Conservation (phyloP, 352 stramenopile genomes). For the Globisporangium alternatum region DNA sequence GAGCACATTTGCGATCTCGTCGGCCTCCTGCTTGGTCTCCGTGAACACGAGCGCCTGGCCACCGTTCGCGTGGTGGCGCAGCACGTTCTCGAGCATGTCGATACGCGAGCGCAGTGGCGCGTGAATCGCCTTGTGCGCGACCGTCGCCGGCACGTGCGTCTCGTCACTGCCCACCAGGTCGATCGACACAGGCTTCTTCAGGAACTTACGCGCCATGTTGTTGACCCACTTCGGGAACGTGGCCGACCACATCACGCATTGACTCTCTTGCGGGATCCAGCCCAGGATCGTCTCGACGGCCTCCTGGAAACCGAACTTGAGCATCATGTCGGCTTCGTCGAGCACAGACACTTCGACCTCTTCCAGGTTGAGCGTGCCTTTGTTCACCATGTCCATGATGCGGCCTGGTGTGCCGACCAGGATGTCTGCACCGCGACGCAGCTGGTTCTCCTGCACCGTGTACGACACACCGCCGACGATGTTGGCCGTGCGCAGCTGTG, state of each 20-base stretch:
- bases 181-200: slow-evolving; percentile 91
- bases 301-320: slow-evolving; percentile 98
- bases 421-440: slow-evolving; percentile 91
- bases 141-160: slow-evolving; percentile 80
- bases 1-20: slow-evolving; percentile 93
- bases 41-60: slow-evolving; percentile 95
- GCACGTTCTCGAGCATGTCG: slow-evolving; percentile 63
- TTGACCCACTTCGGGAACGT: slow-evolving; percentile 96
- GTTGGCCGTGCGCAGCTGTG: slow-evolving; percentile 88
- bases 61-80: slow-evolving; percentile 61
- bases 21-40: slow-evolving; percentile 95
- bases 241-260: slow-evolving; percentile 96
- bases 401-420: slow-evolving; percentile 96
- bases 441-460: slow-evolving; percentile 88
- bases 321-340: slow-evolving; percentile 98
- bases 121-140: slow-evolving; percentile 92
- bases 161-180: slow-evolving; percentile 92
- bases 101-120: slow-evolving; percentile 71
- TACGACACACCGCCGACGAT: slow-evolving; percentile 94
- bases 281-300: slow-evolving; percentile 95
- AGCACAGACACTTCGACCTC: slow-evolving; percentile 90
- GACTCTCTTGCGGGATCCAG: slow-evolving; percentile 65
- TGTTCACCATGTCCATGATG: slow-evolving; percentile 95
- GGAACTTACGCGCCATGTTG: slow-evolving; percentile 91
- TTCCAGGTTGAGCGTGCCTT: slow-evolving; percentile 90